Evolutionary conservation across 179 eudicot genomes (phyloP), one percentile per base, ranked within the genome.

Genomic region (Actinidia chinensis): DNA sequence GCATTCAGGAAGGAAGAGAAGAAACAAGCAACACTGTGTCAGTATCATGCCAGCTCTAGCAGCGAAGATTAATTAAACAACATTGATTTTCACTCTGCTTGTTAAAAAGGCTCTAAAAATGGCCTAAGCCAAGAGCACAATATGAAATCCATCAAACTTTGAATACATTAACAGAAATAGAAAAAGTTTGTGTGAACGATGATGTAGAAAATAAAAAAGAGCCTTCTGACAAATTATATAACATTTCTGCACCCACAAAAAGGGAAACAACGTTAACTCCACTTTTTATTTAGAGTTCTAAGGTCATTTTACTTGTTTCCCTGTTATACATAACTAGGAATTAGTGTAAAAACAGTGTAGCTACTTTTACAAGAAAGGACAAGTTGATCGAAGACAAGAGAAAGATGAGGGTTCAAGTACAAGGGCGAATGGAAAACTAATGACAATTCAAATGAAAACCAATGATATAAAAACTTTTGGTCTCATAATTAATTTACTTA

Each of bases 1-100:
- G 91, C 79, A 83, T 51, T 68, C 36, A 48, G 13, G 52, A 5
- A 54, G 51, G n/a, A n/a, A n/a, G n/a, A n/a, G 20, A 42, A 40
- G n/a, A n/a, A 5, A 12, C 33, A 74, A 1, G n/a, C 22, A 17
- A 15, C 10, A 65, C 18, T 48, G 43, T 14, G 28, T 36, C 71
- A 64, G n/a, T 18, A 65, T 11, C 59, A 47, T 20, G 46, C 13
- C 6, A 65, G 40, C 23, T 33, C 14, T 28, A 64, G 36, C 36
- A 66, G 47, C 63, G 46, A 71, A 17, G 61, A 51, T 51, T n/a
- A n/a, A n/a, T n/a, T n/a, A n/a, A 70, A 71, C 13, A 15, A 65
- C 52, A 25, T 51, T 52, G 47, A 55, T 12, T 36, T 46, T 28
- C 71, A 25, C n/a, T 15, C 50, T 36, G 55, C 5, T 76, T 18